These are phyloP conservation scores for Nitzschia sp. DNA, from an alignment of 108 stramenopile species.

Conservation along the genomic window DNA sequence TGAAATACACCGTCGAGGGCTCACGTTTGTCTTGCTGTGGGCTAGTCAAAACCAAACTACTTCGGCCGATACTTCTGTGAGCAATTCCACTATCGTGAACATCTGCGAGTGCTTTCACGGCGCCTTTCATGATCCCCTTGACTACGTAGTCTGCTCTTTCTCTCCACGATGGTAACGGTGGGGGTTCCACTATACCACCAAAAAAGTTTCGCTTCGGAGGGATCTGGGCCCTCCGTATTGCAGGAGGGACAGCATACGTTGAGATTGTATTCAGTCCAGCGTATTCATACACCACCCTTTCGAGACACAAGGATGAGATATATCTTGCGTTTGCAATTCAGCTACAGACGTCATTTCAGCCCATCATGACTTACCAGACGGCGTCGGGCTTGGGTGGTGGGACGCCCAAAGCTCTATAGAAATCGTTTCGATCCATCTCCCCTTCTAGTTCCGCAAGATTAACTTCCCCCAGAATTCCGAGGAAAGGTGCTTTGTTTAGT, in stretches of 20 bases:
- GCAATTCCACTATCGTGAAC: conserved; percentile 72
- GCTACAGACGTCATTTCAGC: too few relatives aligned
- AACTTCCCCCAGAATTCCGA: conserved; percentile 72
- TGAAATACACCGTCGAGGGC: conserved; percentile 56
- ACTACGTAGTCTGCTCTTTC: conserved; percentile 72
- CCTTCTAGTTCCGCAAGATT: conserved; percentile 79
- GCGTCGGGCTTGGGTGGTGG: conserved; percentile 64
- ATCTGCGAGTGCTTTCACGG: conserved; percentile 61
- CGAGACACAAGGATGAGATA: not conserved
- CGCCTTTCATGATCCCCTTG: conserved; percentile 56
- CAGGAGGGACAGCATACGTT: conserved; percentile 48
- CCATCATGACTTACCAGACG: conserved; percentile 38
- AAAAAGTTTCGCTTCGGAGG: conserved; percentile 69
- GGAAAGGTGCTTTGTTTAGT: conserved; percentile 39
- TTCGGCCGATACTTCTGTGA: conserved; percentile 80
- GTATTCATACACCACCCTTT: conserved; percentile 71
- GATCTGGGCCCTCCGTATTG: conserved; percentile 38
- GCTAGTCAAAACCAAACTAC: conserved; percentile 53
- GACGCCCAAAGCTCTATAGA: conserved; percentile 70
- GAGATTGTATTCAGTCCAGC: conserved; percentile 61
- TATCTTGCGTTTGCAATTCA: too few relatives aligned
- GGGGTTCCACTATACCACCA: conserved; percentile 50
- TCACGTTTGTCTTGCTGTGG: conserved; percentile 70
- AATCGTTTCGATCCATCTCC: conserved; percentile 68
- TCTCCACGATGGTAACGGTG: conserved; percentile 56